Percentiles rank a stretch among this genome's conserved stretches.
phyloP scores from a whole-genome alignment of 345 rosid genomes.

The Ceriops tagal region DNA sequence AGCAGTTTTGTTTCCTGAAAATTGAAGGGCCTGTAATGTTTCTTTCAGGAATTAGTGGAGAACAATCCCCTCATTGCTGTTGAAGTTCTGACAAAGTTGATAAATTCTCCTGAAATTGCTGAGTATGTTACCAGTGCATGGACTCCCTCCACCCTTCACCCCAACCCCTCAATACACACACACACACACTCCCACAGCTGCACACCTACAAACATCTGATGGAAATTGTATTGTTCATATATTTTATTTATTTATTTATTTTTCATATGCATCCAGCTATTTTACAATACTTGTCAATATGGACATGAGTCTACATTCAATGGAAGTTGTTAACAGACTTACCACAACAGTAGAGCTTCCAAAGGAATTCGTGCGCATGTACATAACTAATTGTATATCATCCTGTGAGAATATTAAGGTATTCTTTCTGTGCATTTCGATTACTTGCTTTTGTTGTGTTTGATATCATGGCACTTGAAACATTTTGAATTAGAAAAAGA shows the following conservation, averaged over 20 bases:
- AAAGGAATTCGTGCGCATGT: conserved; percentile 79
- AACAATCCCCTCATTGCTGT: conserved; percentile 92
- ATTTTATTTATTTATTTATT: conserved; percentile 6
- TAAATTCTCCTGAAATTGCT: conserved; percentile 74
- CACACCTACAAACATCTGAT: neutral
- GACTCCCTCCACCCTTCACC: neutral
- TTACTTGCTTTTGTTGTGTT: neutral
- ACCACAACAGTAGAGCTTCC: conserved; percentile 93
- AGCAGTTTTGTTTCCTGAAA: conserved; percentile 15
- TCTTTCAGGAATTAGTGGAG: conserved; percentile 86
- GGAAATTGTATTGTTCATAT: neutral
- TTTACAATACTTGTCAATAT: conserved; percentile 81
- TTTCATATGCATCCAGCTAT: conserved; percentile 49
- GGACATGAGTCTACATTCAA: conserved; percentile 97
- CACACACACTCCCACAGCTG: neutral
- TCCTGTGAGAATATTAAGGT: conserved; percentile 94
- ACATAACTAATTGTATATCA: conserved; percentile 92
- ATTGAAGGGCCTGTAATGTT: conserved; percentile 13
- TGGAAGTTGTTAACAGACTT: conserved; percentile 99
- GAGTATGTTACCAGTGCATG: conserved; percentile 54
- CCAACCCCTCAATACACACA: neutral
- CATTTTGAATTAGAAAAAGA: neutral
- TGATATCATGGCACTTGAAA: neutral
- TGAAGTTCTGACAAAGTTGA: conserved; percentile 86
- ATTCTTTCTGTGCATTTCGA: neutral